Evolutionary conservation across 768 basidiomycete species (phyloP), one percentile per base, ranked within the genome.

Genomic region (Suillus clintonianus): DNA sequence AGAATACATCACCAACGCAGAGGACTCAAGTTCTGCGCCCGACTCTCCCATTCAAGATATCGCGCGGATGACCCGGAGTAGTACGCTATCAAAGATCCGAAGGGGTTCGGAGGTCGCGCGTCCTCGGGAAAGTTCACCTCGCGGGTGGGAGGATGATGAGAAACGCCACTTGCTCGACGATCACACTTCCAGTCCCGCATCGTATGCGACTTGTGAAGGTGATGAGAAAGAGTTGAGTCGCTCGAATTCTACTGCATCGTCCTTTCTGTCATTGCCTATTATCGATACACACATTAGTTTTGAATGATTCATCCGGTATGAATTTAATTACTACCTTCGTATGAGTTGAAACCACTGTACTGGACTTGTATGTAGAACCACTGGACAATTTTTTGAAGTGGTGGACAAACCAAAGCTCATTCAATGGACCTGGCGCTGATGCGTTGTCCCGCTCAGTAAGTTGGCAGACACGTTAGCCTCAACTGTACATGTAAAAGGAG

Each of bases 31-130:
- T 4, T 14, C 59, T 50, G 30, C 17, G 36, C 6, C 62, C 64
- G 47, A 64, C 62, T 36, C 67, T 34, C 60, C 64, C 8, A 58
- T 41, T 8, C 53, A 69, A 7, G 68, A 64, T 50, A 71, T 79
- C 67, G 68, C 72, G 14, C 69, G 78, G 58, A 71, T 78, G 19
- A 75, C 74, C 30, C 69, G 76, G 1, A 74, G 71, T 50, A 69
- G 75, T 19, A 70, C 79, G 27, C 53, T 82, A 7, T 82, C 79
- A 13, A 80, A 76, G 68, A 76, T 87, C 70, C 73, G 75, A 51
- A 73, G 70, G 2, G 77, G 80, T 7, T 79, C 80, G 30, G 69
- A 75, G 43, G 68, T 69, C 24, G 54, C 75, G 17, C 63, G 65
- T 36, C 71, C 71, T 32, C 70, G 59, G 48, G 62, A 74, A 48